Percentiles rank a stretch among this genome's conserved stretches.
Evolutionary conservation across 371 early-diverging fungal genomes (phyloP).

Genomic region (Mortierella sp.): DNA sequence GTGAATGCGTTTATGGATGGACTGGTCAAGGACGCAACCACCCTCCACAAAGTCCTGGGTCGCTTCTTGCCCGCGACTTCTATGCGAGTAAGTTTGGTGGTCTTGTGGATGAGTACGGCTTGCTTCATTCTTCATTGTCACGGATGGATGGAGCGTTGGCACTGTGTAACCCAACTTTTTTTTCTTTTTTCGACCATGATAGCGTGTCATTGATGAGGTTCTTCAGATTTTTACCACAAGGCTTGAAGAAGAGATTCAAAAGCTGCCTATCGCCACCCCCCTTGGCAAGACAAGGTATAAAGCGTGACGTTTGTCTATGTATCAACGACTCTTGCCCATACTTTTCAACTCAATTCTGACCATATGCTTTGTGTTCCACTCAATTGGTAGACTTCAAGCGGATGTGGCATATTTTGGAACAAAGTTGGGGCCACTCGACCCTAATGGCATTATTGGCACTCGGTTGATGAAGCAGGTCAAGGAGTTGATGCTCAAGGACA

Average conservation of each 20-base stretch:
- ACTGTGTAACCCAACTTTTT: background rate
- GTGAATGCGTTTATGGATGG: conserved; percentile 80
- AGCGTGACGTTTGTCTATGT: background rate
- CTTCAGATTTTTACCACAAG: conserved; percentile 80
- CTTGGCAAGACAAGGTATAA: conserved; percentile 81
- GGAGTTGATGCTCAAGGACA: conserved; percentile 34
- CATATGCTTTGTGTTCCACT: background rate
- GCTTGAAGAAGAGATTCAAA: conserved; percentile 79
- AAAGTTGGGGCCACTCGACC: conserved; percentile 44
- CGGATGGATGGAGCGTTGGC: background rate
- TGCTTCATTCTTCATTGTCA: background rate
- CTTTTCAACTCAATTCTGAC: background rate
- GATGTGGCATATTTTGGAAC: conserved; percentile 49
- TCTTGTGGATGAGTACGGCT: too few species aligned
- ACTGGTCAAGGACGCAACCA: conserved; percentile 91
- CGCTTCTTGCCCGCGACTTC: conserved; percentile 81
- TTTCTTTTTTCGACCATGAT: background rate
- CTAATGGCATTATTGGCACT: conserved; percentile 46
- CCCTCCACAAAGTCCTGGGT: conserved; percentile 89
- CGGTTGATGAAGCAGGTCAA: conserved; percentile 50
- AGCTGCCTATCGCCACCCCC: conserved; percentile 74
- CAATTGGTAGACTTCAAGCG: conserved; percentile 38
- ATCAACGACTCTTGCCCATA: background rate
- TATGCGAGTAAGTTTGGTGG: conserved; percentile 67
- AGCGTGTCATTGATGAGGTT: conserved; percentile 79